A percentile compares a stretch with the other conserved stretches of the same genome.
phyloP scores from a whole-genome alignment of 2,329 filamentous ascomycete species.

The Monosporascus sp. region DNA sequence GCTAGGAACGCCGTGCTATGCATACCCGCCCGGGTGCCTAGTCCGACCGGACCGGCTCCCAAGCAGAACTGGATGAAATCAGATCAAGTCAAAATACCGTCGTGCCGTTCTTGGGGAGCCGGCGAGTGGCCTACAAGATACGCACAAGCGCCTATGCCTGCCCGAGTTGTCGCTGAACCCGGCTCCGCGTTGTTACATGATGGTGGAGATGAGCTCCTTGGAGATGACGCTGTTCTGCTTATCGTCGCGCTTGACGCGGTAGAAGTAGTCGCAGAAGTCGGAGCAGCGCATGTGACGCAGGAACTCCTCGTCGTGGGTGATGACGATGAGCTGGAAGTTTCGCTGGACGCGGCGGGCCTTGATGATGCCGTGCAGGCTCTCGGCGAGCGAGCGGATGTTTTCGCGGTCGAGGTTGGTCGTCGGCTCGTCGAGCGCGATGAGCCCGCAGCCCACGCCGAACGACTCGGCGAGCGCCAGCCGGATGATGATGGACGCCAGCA shows the following conservation, averaged over 20 bases:
- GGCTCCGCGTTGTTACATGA: conserved; percentile 25
- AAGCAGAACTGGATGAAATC: too few relatives aligned
- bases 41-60: too few relatives aligned
- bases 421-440: conserved; percentile 95
- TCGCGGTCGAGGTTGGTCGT: conserved; percentile 95
- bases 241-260: conserved; percentile 75
- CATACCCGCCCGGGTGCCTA: too few relatives aligned
- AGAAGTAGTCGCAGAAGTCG: conserved; percentile 91
- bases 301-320: conserved; percentile 98
- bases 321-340: conserved; percentile 97
- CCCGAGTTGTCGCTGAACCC: not conserved
- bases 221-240: conserved; percentile 85
- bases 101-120: too few relatives aligned
- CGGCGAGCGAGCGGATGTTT: conserved; percentile 86
- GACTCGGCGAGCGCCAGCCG: conserved; percentile 92
- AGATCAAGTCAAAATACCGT: too few relatives aligned
- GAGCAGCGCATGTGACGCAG: conserved; percentile 86
- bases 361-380: conserved; percentile 84
- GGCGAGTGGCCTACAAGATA: not conserved
- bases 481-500: conserved; percentile 95
- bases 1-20: too few relatives aligned
- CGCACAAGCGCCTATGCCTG: not conserved
- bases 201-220: conserved; percentile 54
- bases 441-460: conserved; percentile 90
- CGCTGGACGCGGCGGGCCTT: conserved; percentile 73